phyloP scores from a whole-genome alignment of 2,329 filamentous ascomycete genomes.

The Pestalotiopsis sp. region DNA sequence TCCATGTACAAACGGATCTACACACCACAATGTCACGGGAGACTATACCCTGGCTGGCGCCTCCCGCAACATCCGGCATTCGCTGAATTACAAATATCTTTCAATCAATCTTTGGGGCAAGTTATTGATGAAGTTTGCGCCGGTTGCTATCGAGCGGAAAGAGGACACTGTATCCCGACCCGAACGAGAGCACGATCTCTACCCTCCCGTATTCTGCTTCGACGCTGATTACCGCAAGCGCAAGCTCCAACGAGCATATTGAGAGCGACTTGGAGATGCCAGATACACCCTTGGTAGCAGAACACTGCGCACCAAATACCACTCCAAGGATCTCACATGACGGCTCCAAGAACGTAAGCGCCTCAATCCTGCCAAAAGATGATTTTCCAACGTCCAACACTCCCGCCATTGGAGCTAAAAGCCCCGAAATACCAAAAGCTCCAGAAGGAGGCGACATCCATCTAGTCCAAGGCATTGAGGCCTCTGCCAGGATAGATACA shows the following conservation, averaged over 20 bases:
- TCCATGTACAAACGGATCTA: not conserved
- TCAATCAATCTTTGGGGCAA: not conserved
- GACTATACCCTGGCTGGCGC: not conserved
- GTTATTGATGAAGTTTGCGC: not conserved
- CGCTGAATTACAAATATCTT: not conserved
- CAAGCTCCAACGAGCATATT: not conserved
- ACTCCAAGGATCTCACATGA: not conserved
- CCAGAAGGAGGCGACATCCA: not conserved
- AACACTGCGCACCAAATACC: not conserved
- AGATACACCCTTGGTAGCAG: too few species aligned
- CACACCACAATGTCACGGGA: not conserved
- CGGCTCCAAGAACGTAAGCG: not conserved
- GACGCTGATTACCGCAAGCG: not conserved
- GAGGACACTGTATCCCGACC: not conserved
- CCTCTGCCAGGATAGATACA: fast-evolving
- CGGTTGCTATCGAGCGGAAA: not conserved
- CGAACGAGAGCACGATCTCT: not conserved
- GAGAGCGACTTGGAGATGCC: not conserved
- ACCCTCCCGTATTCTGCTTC: not conserved
- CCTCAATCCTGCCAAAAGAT: too few species aligned
- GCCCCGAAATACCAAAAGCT: not conserved
- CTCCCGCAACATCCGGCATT: not conserved
- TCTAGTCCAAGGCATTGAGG: not conserved
- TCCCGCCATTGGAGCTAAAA: too few species aligned
- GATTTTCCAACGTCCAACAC: too few species aligned